Percentiles rank a stretch among this genome's conserved stretches.
Conservation (phyloP, 108 stramenopile genomes). For the Nitzschia putrida region DNA sequence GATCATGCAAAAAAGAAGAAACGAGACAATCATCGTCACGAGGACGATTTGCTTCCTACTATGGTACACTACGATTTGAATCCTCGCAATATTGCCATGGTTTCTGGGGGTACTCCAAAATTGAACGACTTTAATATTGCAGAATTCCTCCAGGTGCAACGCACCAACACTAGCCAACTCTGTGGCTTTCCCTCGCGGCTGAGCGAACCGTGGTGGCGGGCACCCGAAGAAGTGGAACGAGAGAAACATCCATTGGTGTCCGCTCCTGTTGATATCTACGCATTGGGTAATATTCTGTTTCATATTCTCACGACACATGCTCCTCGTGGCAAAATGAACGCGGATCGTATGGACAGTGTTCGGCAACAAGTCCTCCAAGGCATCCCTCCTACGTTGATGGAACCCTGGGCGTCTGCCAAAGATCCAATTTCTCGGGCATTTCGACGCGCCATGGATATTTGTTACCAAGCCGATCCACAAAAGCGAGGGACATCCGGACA, state of each 20-base stretch:
- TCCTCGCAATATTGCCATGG: conserved; percentile 79
- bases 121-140: conserved; percentile 90
- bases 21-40: conserved; percentile 2
- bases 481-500: conserved; percentile 70
- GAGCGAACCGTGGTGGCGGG: conserved; percentile 82
- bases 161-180: conserved; percentile 22
- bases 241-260: conserved; percentile 35
- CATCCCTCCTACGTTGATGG: conserved; percentile 51
- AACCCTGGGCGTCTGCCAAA: conserved; percentile 39
- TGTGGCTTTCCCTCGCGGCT: conserved; percentile 78
- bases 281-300: conserved; percentile 73
- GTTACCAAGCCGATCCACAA: conserved; percentile 53
- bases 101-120: conserved; percentile 70
- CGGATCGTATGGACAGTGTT: conserved; percentile 56
- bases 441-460: conserved; percentile 67
- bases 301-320: conserved; percentile 75
- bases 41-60: conserved; percentile 25
- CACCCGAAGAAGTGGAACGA: conserved; percentile 79
- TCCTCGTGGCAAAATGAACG: conserved; percentile 81
- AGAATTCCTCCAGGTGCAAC: conserved; percentile 63
- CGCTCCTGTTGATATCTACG: conserved; percentile 84
- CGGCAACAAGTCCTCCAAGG: conserved; percentile 59
- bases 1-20: conserved; percentile 7
- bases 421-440: conserved; percentile 65
- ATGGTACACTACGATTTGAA: conserved; percentile 85